A percentile compares a stretch with the other conserved stretches of the same genome.
These are phyloP conservation scores for Sugiyamaella americana DNA, from an alignment of 805 yeast species.

Conservation along the genomic window DNA sequence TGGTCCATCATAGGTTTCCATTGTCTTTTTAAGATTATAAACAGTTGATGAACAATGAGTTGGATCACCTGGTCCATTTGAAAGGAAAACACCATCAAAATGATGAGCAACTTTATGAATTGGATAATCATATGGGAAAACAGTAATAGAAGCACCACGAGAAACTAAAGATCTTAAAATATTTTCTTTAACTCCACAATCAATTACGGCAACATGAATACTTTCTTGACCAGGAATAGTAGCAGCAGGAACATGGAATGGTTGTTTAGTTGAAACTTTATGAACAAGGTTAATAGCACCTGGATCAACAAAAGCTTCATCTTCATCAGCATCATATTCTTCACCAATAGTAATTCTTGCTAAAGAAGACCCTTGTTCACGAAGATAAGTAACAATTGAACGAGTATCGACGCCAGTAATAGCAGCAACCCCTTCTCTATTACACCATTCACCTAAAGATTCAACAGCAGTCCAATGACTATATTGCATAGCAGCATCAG, in stretches of 20 bases:
- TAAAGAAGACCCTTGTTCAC: slow-evolving; percentile 93
- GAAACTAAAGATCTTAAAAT: slow-evolving; percentile 87
- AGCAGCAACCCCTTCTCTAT: slow-evolving; percentile 92
- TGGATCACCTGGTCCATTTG: slow-evolving; percentile 98
- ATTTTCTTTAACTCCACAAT: slow-evolving; percentile 98
- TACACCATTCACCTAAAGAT: slow-evolving; percentile 91
- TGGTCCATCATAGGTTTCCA: slow-evolving; percentile 68
- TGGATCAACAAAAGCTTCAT: slow-evolving; percentile 86
- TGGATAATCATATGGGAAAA: slow-evolving; percentile 93
- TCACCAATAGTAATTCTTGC: slow-evolving; percentile 88
- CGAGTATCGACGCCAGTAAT: slow-evolving; percentile 97
- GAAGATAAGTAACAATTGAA: slow-evolving; percentile 81
- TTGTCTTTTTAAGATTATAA: slow-evolving; percentile 61
- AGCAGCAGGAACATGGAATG: slow-evolving; percentile 72
- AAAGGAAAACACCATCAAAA: slow-evolving; percentile 90
- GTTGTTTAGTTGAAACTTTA: slow-evolving; percentile 91
- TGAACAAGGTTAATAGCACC: slow-evolving; percentile 84
- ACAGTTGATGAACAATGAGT: slow-evolving; percentile 81
- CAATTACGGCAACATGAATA: slow-evolving; percentile 85
- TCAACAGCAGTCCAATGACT: slow-evolving; percentile 99
- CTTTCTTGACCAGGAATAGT: slow-evolving; percentile 36
- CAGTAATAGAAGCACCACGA: slow-evolving; percentile 94
- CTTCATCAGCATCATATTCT: slow-evolving; percentile 86
- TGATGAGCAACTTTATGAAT: slow-evolving; percentile 83
- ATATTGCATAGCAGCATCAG: slow-evolving; percentile 90